Base-by-base conservation (phyloP, 2,329 filamentous ascomycete genomes). In the Pyrenochaeta sp. region DNA sequence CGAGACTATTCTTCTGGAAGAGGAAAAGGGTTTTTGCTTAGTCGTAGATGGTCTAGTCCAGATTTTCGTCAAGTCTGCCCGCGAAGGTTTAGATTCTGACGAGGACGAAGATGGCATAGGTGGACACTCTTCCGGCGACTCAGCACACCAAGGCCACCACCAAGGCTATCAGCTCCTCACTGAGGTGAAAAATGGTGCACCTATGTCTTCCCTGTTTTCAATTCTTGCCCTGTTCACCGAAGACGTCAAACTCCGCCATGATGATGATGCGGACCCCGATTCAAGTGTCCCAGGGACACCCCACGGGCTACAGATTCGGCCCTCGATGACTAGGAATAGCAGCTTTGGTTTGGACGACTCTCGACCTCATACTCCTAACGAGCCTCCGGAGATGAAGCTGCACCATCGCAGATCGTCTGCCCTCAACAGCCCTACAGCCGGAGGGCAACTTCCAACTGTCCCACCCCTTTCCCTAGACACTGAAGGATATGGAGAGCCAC, bases 171-270 rank as follows among this genome's bases (percentile, higher is more conserved):
- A 97, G 68, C 81, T 99, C 26, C 78, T 99, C 40, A 99, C 94
- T 0, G 95, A 99, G 72, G 93, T 99, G 39, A 95, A 94, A 63
- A 99, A 99, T 61, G 94, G 94, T 10, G 92, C 94, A 1, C 93
- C 95, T 1, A 96, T 99, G 93, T 99, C 94, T 4, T 99, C 94
- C 0, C 74, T 99, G 2, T 99, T 99, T 71, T 97, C 94, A 1
- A 96, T 99, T 56, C 84, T 99, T 73, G 96, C 93, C 2, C 78
- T 99, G 0, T 99, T 99, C 65, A 99, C 94, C 3, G 94, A 99
- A 69, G 92, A 96, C 62, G 85, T 99, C 39, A 88, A 89, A 54
- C 76, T 99, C 22, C 83, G 85, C 15, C 80, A 86, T 51, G 82
- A 86, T 1, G 78, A 80, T 29, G 84, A 87, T n/a, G 85, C 89